Evolutionary conservation across 345 rosid species (phyloP).

Genomic region (Raphanus raphanistrum): DNA sequence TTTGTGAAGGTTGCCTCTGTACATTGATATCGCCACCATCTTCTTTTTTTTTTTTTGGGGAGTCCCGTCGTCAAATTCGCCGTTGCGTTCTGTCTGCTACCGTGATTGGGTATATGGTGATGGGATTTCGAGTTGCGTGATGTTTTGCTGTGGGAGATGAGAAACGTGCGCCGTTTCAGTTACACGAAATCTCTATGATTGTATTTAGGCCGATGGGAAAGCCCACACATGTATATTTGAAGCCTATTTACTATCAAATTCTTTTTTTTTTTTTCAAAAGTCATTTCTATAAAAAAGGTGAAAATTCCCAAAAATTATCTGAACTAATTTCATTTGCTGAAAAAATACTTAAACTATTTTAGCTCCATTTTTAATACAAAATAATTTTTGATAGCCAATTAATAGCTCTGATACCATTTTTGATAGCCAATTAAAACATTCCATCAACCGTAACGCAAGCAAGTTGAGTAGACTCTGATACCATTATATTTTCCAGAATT

Average conservation of each 20-base stretch:
- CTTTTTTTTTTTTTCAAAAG: too few relatives aligned
- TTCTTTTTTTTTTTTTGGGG: background rate
- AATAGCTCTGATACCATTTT: too few relatives aligned
- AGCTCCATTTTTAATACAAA: too few relatives aligned
- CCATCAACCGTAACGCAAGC: too few relatives aligned
- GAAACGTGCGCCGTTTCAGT: constrained; percentile 24
- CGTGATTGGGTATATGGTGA: constrained; percentile 4
- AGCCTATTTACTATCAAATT: background rate
- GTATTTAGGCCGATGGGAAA: background rate
- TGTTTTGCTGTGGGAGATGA: constrained; percentile 6
- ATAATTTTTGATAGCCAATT: too few relatives aligned
- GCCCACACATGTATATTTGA: background rate
- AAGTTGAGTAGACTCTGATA: too few relatives aligned
- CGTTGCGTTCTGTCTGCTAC: constrained; percentile 13
- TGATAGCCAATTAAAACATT: too few relatives aligned
- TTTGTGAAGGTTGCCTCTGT: constrained; percentile 91
- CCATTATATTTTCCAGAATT: too few relatives aligned
- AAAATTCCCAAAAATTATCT: too few relatives aligned
- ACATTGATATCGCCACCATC: constrained; percentile 91
- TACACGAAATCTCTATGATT: background rate
- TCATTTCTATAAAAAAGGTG: too few relatives aligned
- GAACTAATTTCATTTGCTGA: too few relatives aligned
- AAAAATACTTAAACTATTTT: too few relatives aligned
- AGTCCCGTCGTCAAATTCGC: constrained; percentile 27
- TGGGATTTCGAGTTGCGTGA: constrained; percentile 11